Evolutionary conservation across 2,329 filamentous ascomycete species (phyloP).

Genomic region (Monosporascus sp.): DNA sequence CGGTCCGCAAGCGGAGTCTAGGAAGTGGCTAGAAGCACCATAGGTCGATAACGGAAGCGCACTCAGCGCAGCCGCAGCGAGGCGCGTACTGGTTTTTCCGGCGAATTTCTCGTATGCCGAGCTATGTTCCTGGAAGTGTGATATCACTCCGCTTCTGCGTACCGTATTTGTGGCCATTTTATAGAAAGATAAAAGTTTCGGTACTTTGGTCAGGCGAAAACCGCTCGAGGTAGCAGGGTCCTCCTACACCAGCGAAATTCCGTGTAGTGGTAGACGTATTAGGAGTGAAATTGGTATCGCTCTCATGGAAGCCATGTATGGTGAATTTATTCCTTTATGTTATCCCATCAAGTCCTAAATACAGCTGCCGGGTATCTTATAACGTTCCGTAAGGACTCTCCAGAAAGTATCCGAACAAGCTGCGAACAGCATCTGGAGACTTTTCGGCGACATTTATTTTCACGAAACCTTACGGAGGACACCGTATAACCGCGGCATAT

Average conservation of each 20-base stretch:
- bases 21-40: conserved; percentile 13
- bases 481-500: neutral
- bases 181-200: neutral
- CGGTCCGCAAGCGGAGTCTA: conserved; percentile 21
- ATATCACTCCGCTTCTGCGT: neutral
- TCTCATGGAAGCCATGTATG: neutral
- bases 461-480: neutral
- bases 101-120: conserved; percentile 13
- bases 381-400: neutral
- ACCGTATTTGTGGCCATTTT: neutral
- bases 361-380: neutral
- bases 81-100: conserved; percentile 12
- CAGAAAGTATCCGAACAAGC: conserved; percentile 7
- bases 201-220: neutral
- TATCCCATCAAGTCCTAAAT: neutral
- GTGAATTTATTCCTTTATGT: neutral
- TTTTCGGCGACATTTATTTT: neutral
- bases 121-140: conserved; percentile 4
- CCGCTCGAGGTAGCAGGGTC: neutral
- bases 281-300: neutral
- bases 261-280: neutral
- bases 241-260: neutral
- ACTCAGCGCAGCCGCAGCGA: conserved; percentile 15
- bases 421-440: neutral
- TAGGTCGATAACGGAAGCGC: conserved; percentile 16